Base-by-base conservation (phyloP, 1,284 basidiomycete species). In the Phylloboletellus chloephorus region DNA sequence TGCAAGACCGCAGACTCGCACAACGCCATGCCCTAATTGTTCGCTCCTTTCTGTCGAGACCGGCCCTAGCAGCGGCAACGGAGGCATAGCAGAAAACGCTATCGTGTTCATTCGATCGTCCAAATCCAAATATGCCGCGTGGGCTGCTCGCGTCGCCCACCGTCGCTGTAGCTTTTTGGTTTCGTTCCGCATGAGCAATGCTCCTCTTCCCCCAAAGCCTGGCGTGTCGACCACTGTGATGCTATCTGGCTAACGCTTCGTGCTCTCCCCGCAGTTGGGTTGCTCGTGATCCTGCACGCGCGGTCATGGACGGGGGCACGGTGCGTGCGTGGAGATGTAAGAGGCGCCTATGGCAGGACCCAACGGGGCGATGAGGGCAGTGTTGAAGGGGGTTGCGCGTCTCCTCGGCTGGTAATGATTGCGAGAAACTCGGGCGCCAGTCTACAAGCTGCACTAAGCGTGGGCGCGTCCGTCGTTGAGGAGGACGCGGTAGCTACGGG, bases 91-190 rank as follows among this genome's bases (percentile, higher is more conserved):
- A 22, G 4, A n/a, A 11, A 46, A 41, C 32, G 61, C 58, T 22
- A 34, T 51, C 24, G 42, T 61, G 35, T 56, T 57, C 36, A 57
- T 57, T n/a, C n/a, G n/a, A n/a, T n/a, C n/a, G n/a, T n/a, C n/a
- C n/a, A n/a, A n/a, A n/a, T n/a, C n/a, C n/a, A n/a, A n/a, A n/a
- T n/a, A n/a, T n/a, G n/a, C n/a, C n/a, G n/a, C n/a, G n/a, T n/a
- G n/a, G n/a, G n/a, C n/a, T n/a, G n/a, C n/a, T n/a, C n/a, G n/a
- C n/a, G n/a, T n/a, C n/a, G n/a, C n/a, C n/a, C 22, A 36, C 52
- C 6, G 41, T 57, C 21, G 55, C 54, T 37, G 42, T 55, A 59
- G 56, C 12, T 26, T 31, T 4, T 37, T 31, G 31, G 23, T 37
- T 26, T 12, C 31, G 7, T 24, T 39, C 15, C 17, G 19, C 12